Conservation (phyloP, 73 alveolate genomes). For the Paramecium octaurelia region DNA sequence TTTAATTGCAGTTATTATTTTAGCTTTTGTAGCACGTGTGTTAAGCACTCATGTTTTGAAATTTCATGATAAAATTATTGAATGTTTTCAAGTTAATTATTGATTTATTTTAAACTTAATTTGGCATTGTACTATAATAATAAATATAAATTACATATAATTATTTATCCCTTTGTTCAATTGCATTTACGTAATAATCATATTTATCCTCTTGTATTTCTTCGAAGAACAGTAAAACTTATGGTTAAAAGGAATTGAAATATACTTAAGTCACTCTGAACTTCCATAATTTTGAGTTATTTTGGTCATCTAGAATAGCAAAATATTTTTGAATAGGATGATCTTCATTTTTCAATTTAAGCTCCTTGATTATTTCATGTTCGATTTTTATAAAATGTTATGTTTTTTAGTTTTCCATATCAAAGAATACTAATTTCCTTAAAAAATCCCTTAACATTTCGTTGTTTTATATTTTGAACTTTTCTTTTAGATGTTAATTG, state of each 20-base stretch:
- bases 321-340: neutral
- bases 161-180: neutral
- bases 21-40: neutral
- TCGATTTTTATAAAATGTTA: neutral
- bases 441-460: neutral
- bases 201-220: conserved; percentile 4
- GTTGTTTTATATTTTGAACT: neutral
- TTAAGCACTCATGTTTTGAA: neutral
- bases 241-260: neutral
- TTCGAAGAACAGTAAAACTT: neutral
- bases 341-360: neutral
- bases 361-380: neutral
- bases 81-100: neutral
- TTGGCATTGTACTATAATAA: neutral
- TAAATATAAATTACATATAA: neutral
- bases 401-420: neutral
- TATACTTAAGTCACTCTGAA: neutral
- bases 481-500: neutral
- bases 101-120: neutral
- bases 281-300: neutral
- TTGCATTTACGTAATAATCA: neutral
- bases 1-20: neutral
- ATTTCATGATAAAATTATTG: neutral
- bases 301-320: neutral
- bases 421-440: neutral